Conservation (phyloP, 805 yeast species). For the Phaffomyces opuntiae region DNA sequence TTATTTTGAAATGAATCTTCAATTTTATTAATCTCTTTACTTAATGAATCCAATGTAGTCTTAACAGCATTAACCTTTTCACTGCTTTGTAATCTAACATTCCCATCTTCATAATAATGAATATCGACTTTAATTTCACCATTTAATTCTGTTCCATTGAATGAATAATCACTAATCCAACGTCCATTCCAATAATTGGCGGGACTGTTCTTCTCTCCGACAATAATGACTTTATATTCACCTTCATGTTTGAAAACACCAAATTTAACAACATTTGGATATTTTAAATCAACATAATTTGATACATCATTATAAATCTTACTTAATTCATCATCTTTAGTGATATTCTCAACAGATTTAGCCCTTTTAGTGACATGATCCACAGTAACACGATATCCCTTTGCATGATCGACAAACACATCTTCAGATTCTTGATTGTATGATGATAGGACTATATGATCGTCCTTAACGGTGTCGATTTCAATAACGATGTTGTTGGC, state of each 20-base stretch:
- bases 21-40: constrained; percentile 41
- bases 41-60: constrained; percentile 17
- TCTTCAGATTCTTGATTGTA: constrained; percentile 43
- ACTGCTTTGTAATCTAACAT: constrained; percentile 63
- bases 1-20: constrained; percentile 57
- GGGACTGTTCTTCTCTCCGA: constrained; percentile 67
- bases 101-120: constrained; percentile 95
- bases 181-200: constrained; percentile 83
- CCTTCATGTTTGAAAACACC: constrained; percentile 35
- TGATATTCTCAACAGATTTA: constrained; percentile 44
- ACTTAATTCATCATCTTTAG: constrained; percentile 14
- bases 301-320: constrained; percentile 16
- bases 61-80: constrained; percentile 24
- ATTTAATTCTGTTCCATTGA: constrained; percentile 27
- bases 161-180: constrained; percentile 67
- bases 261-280: constrained; percentile 45
- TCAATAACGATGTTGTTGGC: constrained; percentile 29
- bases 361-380: constrained; percentile 45
- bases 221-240: constrained; percentile 39
- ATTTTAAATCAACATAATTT: constrained; percentile 57
- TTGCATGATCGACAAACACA: constrained; percentile 44
- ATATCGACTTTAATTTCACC: constrained; percentile 66
- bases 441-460: constrained; percentile 37
- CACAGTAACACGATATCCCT: constrained; percentile 45
- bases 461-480: constrained; percentile 19